Base-by-base conservation (phyloP, 768 basidiomycete genomes). In the Mycena filopes region DNA sequence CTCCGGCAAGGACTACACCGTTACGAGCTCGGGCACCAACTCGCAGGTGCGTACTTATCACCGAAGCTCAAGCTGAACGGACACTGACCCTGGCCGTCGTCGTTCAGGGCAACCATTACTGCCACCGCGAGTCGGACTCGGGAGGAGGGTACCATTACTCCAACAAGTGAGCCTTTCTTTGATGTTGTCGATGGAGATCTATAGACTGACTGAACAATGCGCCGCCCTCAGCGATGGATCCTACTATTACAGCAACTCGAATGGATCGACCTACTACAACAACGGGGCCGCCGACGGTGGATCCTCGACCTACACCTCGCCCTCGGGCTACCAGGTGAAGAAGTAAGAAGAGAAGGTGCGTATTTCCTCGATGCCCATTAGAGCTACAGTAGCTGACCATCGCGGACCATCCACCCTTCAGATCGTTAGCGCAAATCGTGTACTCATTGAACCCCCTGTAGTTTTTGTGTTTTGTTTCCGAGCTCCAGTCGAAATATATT, bases 241-340 rank as follows among this genome's bases (percentile, higher is more conserved):
- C 61, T 90, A 90, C 76, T 89, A 89, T 71, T 90, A 90, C 74
- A 72, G 70, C 51, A 90, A 90, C 79, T 74, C 86, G 48, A 79
- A 90, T 49, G 84, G 86, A 0, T 88, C 86, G 0, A 88, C 80
- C 6, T 90, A 90, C 72, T 84, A 89, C 71, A 82, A 88, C 75
- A 81, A 46, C 41, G 86, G 86, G 0, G 36, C 5, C 11, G n/a
- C n/a, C n/a, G n/a, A n/a, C n/a, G 61, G 16, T 16, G 88, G 88
- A 0, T 71, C 77, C 65, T 73, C 83, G 21, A 74, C 80, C 56
- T 88, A 89, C 75, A 89, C 86, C 2, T 73, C 85, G 2, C 82
- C 86, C 4, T 74, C 69, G 28, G 81, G 81, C 28, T 1, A 68
- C 40, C 46, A 62, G 46, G 60, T 63, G 33, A 65, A 65, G 60